A percentile compares a stretch with the other conserved stretches of the same genome.
Evolutionary conservation across 2,329 filamentous ascomycete species (phyloP).

Genomic region (Bipolaris gigantea): DNA sequence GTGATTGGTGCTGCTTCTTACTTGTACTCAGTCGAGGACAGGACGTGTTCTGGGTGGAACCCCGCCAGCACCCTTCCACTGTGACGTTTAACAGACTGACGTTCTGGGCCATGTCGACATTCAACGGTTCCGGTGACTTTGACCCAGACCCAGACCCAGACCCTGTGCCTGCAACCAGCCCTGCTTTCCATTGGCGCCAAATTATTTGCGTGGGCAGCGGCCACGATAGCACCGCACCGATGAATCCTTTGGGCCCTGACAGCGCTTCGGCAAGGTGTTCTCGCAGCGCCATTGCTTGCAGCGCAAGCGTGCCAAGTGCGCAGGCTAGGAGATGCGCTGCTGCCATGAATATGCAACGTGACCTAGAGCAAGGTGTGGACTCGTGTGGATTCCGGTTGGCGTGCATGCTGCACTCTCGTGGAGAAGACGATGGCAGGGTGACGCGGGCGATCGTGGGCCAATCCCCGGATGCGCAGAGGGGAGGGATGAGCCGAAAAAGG

Average conservation of each 20-base stretch:
- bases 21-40: background rate
- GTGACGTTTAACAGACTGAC: background rate
- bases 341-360: constrained; percentile 11
- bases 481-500: constrained; percentile 13
- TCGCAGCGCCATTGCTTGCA: background rate
- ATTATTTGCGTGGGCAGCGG: background rate
- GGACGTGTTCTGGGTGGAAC: background rate
- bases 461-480: constrained; percentile 11
- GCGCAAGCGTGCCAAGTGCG: background rate
- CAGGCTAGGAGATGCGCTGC: background rate
- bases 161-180: background rate
- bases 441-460: constrained; percentile 18
- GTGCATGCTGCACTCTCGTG: constrained; percentile 8
- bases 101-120: background rate
- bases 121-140: background rate
- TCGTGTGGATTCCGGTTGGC: constrained; percentile 1
- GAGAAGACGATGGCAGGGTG: constrained; percentile 15
- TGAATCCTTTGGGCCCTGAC: background rate
- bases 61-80: background rate
- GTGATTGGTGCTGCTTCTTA: background rate
- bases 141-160: background rate
- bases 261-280: background rate
- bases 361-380: constrained; percentile 4
- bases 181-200: background rate
- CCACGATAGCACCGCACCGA: background rate